phyloP scores from a whole-genome alignment of 768 basidiomycete species.

The Tubosaeta sp. region DNA sequence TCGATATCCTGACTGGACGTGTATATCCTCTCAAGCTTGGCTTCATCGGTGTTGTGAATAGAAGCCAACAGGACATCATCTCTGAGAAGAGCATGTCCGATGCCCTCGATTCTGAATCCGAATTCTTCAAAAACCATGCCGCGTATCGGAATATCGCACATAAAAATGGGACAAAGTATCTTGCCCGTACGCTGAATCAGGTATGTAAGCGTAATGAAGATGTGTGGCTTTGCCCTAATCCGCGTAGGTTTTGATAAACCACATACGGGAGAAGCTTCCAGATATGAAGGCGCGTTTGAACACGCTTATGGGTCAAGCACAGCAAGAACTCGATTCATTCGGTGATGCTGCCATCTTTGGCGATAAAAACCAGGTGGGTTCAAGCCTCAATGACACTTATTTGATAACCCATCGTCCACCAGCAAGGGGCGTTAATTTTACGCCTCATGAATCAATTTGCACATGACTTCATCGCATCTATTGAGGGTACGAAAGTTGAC shows the following conservation, averaged over 20 bases:
- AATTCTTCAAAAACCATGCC: slow-evolving; percentile 87
- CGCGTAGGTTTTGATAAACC: slow-evolving; percentile 85
- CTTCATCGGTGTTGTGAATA: slow-evolving; percentile 97
- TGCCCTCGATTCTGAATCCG: slow-evolving; percentile 77
- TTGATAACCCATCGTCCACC: slow-evolving; percentile 15
- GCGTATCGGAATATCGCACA: slow-evolving; percentile 95
- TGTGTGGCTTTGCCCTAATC: neutral
- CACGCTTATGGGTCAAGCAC: slow-evolving; percentile 97
- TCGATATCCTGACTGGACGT: slow-evolving; percentile 93
- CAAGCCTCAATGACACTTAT: neutral
- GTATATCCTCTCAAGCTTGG: slow-evolving; percentile 98
- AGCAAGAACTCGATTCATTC: slow-evolving; percentile 95
- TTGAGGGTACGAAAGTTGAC: slow-evolving; percentile 94
- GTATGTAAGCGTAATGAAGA: slow-evolving; percentile 38
- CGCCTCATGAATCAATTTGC: slow-evolving; percentile 99
- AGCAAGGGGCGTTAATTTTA: slow-evolving; percentile 87
- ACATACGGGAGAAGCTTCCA: slow-evolving; percentile 96
- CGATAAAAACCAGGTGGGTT: slow-evolving; percentile 73
- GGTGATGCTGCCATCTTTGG: slow-evolving; percentile 91
- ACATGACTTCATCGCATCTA: slow-evolving; percentile 92
- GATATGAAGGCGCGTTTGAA: slow-evolving; percentile 99
- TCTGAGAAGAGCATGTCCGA: slow-evolving; percentile 80
- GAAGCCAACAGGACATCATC: slow-evolving; percentile 97
- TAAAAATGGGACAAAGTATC: slow-evolving; percentile 94
- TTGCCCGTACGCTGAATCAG: slow-evolving; percentile 92